Evolutionary conservation across 371 early-diverging fungal species (phyloP).

Genomic region (Circinella umbellata): DNA sequence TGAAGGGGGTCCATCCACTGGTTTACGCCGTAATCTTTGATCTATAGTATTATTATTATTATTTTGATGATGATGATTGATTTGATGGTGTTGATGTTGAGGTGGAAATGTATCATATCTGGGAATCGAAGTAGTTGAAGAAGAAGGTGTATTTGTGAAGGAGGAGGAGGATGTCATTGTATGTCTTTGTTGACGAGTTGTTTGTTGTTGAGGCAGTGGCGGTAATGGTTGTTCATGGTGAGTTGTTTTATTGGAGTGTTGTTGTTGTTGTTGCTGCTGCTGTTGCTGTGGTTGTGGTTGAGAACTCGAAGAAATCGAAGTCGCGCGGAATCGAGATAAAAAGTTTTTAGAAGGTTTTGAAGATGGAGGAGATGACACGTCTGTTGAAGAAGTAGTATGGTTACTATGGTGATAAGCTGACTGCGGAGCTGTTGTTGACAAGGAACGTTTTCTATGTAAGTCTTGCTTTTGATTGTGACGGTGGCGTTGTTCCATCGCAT

Average conservation of each 20-base stretch:
- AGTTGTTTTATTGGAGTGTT: not conserved
- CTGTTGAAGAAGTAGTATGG: not conserved
- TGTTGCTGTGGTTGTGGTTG: constrained; percentile 1
- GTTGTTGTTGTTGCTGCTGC: constrained; percentile 17
- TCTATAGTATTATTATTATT: not conserved
- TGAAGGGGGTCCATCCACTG: not conserved
- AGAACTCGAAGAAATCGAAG: not conserved
- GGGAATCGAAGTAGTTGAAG: not conserved
- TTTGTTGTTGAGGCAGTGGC: constrained; percentile 3
- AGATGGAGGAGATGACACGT: constrained; percentile 4
- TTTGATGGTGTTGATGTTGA: too few species aligned
- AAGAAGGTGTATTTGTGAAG: not conserved
- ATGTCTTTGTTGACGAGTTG: not conserved
- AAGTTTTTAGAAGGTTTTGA: constrained; percentile 2
- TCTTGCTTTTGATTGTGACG: not conserved
- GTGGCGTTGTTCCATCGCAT: not conserved
- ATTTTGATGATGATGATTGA: not conserved
- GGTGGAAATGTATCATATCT: constrained; percentile 4
- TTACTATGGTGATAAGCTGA: constrained; percentile 6
- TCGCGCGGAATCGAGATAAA: constrained; percentile 11
- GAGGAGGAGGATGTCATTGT: constrained; percentile 6
- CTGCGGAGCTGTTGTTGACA: constrained; percentile 11
- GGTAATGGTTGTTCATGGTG: not conserved
- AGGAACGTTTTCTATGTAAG: constrained; percentile 8
- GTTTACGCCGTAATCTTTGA: constrained; percentile 20